Evolutionary conservation across 2,329 filamentous ascomycete genomes (phyloP), one percentile per base, ranked within the genome.

Genomic region (Pseudopyrenochaeta lycopersici): DNA sequence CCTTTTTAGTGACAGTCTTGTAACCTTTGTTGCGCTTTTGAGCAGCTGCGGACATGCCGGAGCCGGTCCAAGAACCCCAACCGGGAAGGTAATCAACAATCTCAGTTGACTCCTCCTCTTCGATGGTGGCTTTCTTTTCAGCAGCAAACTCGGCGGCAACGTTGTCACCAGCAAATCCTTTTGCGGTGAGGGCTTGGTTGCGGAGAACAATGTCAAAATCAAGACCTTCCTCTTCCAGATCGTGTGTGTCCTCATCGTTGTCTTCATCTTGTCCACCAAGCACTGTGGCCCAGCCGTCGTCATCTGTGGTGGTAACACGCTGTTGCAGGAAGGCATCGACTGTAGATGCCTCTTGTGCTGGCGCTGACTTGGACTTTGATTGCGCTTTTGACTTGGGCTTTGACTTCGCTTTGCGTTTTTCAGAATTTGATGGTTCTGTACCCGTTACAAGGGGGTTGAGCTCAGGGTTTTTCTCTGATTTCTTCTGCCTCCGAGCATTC

Each of bases 51-150:
- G 86, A 89, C 59, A 97, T 82, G 15, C 93, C 94, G 14, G 90
- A 87, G 58, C 95, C 95, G 4, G 90, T 85, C 95, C 95, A 97
- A 68, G 84, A 88, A 61, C 95, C 95, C 95, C 95, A 99, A 40
- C 95, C 95, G 0, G 92, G 92, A 5, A 99, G 83, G n/a, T 90
- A 90, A 62, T 89, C 90, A 72, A 94, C 92, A 12, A 92, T 78
- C 50, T 91, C 80, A 76, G 95, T 90, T 70, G 96, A 90, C 63
- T 90, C 92, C 74, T 97, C 92, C 15, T 91, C 90, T 27, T 85
- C 83, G 15, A 87, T 85, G 1, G 85, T 81, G 44, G 86, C 85
- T 14, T 82, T 83, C 78, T 98, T 98, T 71, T 98, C 93, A 32
- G 83, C 83, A 52, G 86, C 85, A 71, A 98, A 99, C 33, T 92